Conservation (phyloP, 768 basidiomycete species). For the Tylopilus intermedius region DNA sequence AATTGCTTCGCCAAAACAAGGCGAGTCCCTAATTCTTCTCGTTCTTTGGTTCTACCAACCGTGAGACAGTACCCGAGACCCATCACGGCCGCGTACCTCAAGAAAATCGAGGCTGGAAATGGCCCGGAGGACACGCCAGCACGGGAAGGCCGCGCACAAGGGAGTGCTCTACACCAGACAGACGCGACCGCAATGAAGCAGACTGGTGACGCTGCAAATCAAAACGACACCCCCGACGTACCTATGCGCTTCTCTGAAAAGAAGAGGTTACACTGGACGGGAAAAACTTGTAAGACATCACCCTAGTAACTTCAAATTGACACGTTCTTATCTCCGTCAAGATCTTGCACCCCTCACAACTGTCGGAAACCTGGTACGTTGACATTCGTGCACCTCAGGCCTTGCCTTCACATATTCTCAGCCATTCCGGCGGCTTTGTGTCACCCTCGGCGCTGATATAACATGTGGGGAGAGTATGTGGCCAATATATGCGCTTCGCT, state of each 20-base stretch:
- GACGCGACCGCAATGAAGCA: constrained; percentile 28
- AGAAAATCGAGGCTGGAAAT: constrained; percentile 40
- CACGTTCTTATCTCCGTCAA: constrained; percentile 32
- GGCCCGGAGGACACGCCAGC: neutral
- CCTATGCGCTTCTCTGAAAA: constrained; percentile 75
- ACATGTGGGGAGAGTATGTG: constrained; percentile 86
- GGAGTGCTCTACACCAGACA: neutral
- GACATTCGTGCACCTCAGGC: neutral
- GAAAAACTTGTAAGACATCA: constrained; percentile 67
- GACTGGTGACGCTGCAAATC: constrained; percentile 33
- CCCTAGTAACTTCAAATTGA: neutral
- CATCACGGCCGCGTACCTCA: constrained; percentile 56
- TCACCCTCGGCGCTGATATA: constrained; percentile 84
- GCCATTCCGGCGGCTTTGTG: constrained; percentile 92
- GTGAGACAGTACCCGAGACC: constrained; percentile 57
- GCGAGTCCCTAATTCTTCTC: constrained; percentile 33
- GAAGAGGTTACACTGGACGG: constrained; percentile 78
- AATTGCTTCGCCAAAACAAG: constrained; percentile 62
- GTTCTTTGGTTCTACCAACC: neutral
- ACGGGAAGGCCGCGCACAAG: constrained; percentile 15
- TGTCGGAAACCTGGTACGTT: constrained; percentile 80
- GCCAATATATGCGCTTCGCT: neutral
- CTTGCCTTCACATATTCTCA: constrained; percentile 25
- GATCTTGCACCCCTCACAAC: constrained; percentile 85
- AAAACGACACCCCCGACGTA: constrained; percentile 62